These are phyloP conservation scores for Populus pruinosa DNA, from an alignment of 345 rosid species.

Conservation along the genomic window DNA sequence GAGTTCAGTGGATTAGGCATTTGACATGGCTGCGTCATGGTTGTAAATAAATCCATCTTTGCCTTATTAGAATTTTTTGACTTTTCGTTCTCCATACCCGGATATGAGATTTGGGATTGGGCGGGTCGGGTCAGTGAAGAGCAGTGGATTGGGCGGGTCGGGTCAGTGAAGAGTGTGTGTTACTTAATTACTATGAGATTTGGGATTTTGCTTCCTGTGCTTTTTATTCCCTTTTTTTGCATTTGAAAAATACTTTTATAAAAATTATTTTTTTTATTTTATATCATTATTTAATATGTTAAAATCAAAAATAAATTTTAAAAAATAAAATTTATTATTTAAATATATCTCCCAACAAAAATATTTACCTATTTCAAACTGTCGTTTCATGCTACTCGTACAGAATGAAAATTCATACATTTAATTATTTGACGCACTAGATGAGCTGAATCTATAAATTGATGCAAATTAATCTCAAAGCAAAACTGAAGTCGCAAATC, in stretches of 20 bases:
- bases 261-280: no score
- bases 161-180: constrained; percentile 48
- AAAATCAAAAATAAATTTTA: no score
- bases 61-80: no score
- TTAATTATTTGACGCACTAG: not conserved
- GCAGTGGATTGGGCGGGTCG: constrained; percentile 66
- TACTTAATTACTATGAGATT: not conserved
- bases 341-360: no score
- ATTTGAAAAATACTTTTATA: no score
- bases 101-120: constrained; percentile 38
- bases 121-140: constrained; percentile 55
- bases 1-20: not conserved
- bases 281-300: no score
- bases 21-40: no score
- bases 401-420: not conserved
- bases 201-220: not conserved
- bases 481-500: not conserved
- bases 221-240: no score
- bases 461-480: not conserved
- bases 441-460: not conserved
- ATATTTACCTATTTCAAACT: not conserved
- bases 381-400: not conserved
- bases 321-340: no score
- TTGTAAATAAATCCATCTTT: no score
- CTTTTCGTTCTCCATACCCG: no score